These are phyloP conservation scores for Acidomyces sp. DNA, from an alignment of 495 filamentous ascomycete genomes.

Conservation along the genomic window DNA sequence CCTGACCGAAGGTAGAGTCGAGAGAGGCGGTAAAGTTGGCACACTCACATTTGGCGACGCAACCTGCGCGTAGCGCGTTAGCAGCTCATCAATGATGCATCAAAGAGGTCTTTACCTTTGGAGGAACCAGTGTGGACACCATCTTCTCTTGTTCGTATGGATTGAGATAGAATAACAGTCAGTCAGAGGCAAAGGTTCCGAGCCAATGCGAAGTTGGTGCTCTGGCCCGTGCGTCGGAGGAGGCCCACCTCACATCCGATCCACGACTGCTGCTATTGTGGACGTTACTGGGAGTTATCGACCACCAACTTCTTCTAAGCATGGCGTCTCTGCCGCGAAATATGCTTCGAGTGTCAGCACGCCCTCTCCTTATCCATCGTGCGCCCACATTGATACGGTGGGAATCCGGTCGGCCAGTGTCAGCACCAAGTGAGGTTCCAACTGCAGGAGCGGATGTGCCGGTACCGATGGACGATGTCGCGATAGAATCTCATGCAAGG, in stretches of 20 bases:
- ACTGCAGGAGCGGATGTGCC: slow-evolving; percentile 24
- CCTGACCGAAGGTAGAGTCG: background rate
- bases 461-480: slow-evolving; percentile 41
- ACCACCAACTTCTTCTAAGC: no score
- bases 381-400: slow-evolving; percentile 3
- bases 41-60: slow-evolving; percentile 81
- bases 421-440: background rate
- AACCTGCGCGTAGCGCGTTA: slow-evolving; percentile 38
- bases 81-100: background rate
- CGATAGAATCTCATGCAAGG: slow-evolving; percentile 38
- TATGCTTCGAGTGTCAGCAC: slow-evolving; percentile 26
- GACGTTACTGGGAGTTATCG: no score
- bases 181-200: background rate
- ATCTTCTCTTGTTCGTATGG: slow-evolving; percentile 2
- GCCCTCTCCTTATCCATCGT: slow-evolving; percentile 32
- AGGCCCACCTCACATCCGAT: no score
- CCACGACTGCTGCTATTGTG: no score
- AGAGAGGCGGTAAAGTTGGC: background rate
- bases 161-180: slow-evolving; percentile 1
- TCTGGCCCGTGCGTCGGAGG: slow-evolving; percentile 4
- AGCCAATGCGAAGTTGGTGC: slow-evolving; percentile 1
- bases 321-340: slow-evolving; percentile 12
- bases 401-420: slow-evolving; percentile 4
- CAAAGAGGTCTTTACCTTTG: slow-evolving; percentile 55
- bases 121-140: slow-evolving; percentile 92